Base-by-base conservation (phyloP, 495 filamentous ascomycete genomes). In the Daldinia decipiens region DNA sequence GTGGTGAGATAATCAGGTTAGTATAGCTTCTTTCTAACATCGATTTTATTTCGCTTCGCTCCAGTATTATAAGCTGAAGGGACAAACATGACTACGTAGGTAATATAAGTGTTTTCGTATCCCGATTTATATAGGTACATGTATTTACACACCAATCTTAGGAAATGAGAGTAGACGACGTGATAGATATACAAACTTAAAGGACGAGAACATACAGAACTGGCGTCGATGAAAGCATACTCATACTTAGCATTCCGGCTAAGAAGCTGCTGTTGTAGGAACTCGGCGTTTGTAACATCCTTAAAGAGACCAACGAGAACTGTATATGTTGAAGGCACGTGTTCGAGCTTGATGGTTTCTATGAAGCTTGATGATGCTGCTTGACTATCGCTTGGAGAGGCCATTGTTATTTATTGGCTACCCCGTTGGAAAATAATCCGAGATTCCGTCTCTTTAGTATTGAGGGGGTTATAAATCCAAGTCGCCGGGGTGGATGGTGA, bases 181-280 rank as follows among this genome's bases (percentile, higher is more conserved):
- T 32, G 7, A 32, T 32, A 32, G 6, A 7, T 32, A 32, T 32
- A 32, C 4, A 32, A 2, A 8, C 11, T 34, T 34, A 34, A 15
- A n/a, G 15, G 34, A 8, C 4, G 29, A 2, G n/a, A 15, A 64
- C 70, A 39, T 72, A 75, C 71, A 59, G 68, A 74, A 15, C 53
- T 62, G 1, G 93, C 93, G 79, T 99, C 94, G 51, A 99, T 88
- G 57, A 99, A 91, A 4, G 95, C 95, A 82, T 97, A 98, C 78
- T 98, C 92, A 73, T 92, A 98, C 12, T 90, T 90, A 26, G 85
- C 70, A 70, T 97, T 97, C 9, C 91, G 90, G 3, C 88, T 85
- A 7, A 98, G 80, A 15, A 98, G 86, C 79, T 97, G 94, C 65
- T 90, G 80, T 7, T 92, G 90, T 24, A 99, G 82, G 76, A 90